These are phyloP conservation scores for Remersonia thermophila DNA, from an alignment of 2,329 filamentous ascomycete genomes.

Conservation along the genomic window DNA sequence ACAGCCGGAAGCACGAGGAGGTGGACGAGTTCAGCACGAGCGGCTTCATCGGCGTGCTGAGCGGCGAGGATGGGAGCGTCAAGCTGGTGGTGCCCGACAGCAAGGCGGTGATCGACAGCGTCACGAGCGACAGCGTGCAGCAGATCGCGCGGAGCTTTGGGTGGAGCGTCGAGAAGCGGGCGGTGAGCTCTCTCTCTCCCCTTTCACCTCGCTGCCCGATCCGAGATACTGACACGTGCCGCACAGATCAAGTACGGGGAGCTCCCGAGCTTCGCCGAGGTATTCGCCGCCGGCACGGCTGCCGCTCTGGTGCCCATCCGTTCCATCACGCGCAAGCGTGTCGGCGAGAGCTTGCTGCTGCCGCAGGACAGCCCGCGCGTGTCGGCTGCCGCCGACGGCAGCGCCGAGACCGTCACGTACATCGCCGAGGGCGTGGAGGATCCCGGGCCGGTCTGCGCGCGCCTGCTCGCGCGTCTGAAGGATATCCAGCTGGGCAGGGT, in stretches of 20 bases:
- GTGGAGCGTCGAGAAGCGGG: constrained; percentile 69
- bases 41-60: constrained; percentile 73
- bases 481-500: constrained; percentile 75
- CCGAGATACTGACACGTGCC: no score
- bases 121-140: constrained; percentile 69
- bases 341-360: constrained; percentile 20
- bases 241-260: constrained; percentile 44
- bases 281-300: constrained; percentile 86
- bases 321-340: constrained; percentile 60
- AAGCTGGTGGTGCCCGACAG: constrained; percentile 82
- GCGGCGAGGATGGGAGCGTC: constrained; percentile 41
- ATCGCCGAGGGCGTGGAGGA: constrained; percentile 47
- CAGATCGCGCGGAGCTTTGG: constrained; percentile 66
- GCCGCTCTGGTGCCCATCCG: constrained; percentile 85
- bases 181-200: constrained; percentile 33
- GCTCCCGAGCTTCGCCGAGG: constrained; percentile 54
- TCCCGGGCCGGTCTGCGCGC: constrained; percentile 59
- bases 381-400: constrained; percentile 21
- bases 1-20: constrained; percentile 70
- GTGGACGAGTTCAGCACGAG: constrained; percentile 95
- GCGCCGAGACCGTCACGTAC: constrained; percentile 42
- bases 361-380: constrained; percentile 27
- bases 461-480: constrained; percentile 64
- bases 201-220: background rate
- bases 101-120: constrained; percentile 73